Percentiles rank a stretch among this genome's conserved stretches.
These are phyloP conservation scores for Elsinoe ampelina DNA, from an alignment of 2,329 filamentous ascomycete genomes.

Conservation along the genomic window DNA sequence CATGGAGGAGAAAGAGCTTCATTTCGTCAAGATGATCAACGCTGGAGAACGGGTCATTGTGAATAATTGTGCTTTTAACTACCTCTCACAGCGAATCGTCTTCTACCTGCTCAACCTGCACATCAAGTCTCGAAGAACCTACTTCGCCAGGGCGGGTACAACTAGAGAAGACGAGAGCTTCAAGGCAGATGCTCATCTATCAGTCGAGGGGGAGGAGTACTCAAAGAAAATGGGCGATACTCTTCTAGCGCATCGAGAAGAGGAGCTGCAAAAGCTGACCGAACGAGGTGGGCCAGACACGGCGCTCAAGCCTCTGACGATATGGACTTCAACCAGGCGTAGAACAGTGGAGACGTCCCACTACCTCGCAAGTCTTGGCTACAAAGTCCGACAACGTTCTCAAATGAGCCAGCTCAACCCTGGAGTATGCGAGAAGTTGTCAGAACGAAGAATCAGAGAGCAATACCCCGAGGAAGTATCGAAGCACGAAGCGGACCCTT, in stretches of 20 bases:
- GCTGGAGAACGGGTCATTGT: conserved; percentile 87
- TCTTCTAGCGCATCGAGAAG: conserved; percentile 71
- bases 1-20: conserved; percentile 87
- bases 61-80: conserved; percentile 95
- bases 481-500: conserved; percentile 90
- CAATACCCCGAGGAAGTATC: conserved; percentile 83
- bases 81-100: conserved; percentile 91
- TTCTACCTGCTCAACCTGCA: conserved; percentile 97
- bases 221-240: conserved; percentile 78
- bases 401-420: conserved; percentile 98
- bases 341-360: conserved; percentile 85
- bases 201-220: conserved; percentile 69
- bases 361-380: conserved; percentile 67
- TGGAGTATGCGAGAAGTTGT: conserved; percentile 89
- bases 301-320: conserved; percentile 68
- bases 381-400: conserved; percentile 79
- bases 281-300: conserved; percentile 58
- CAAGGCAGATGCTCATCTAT: conserved; percentile 80
- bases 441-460: conserved; percentile 68
- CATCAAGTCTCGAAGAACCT: conserved; percentile 89
- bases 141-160: conserved; percentile 80
- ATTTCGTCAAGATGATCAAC: conserved; percentile 99
- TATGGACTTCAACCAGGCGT: conserved; percentile 91
- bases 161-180: conserved; percentile 84
- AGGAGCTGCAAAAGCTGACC: conserved; percentile 63